Evolutionary conservation across 306 rosid genomes (phyloP).

Genomic region (Comarum palustre): DNA sequence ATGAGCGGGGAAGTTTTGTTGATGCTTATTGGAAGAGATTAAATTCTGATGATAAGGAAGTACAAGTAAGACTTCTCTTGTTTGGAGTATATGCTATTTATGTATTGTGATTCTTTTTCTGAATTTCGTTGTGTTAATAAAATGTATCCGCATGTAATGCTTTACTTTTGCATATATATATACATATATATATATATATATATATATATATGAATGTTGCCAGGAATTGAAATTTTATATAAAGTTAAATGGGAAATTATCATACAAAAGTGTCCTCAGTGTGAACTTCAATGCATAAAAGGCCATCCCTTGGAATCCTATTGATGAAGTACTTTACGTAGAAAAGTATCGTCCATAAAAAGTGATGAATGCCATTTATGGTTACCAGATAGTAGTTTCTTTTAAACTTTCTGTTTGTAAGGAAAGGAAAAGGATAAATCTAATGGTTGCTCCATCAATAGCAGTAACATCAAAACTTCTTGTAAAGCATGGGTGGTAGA

Average conservation of each 20-base stretch:
- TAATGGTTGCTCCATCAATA: neutral
- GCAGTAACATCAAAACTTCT: neutral
- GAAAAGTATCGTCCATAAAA: neutral
- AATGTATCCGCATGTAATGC: neutral
- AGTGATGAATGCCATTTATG: neutral
- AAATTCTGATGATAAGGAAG: conserved; percentile 68
- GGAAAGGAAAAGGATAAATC: neutral
- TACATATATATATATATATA: neutral
- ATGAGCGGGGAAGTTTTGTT: conserved; percentile 66
- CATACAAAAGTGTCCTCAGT: neutral
- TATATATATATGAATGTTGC: neutral
- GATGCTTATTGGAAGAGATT: conserved; percentile 81
- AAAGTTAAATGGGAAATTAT: neutral
- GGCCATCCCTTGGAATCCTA: neutral
- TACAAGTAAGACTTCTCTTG: conserved; percentile 54
- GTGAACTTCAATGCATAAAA: neutral
- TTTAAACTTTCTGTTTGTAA: neutral
- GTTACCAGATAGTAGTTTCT: neutral
- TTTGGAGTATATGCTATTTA: conserved; percentile 17
- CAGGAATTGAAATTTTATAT: neutral
- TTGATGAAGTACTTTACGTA: neutral
- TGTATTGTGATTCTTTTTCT: neutral
- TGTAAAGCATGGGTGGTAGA: neutral
- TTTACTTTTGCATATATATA: neutral
- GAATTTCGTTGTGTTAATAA: neutral